Evolutionary conservation across 139 green algal species (phyloP), one percentile per base, ranked within the genome.

Genomic region (Mesotaenium endlicherianum): DNA sequence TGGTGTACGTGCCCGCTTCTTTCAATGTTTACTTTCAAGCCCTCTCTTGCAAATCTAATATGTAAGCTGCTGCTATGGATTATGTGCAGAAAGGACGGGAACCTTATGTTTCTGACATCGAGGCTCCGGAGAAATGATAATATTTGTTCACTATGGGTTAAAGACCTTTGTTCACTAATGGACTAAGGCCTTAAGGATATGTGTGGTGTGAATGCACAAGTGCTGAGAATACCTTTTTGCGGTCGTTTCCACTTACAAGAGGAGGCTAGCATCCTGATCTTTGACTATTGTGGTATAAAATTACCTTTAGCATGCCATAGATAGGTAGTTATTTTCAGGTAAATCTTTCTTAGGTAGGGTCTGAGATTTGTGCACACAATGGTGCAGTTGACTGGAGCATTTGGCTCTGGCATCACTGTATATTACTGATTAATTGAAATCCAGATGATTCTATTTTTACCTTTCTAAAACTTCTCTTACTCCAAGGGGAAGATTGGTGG

Each of bases 21-120:
- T 64, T 64, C 26, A 64, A 20, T 64, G 26, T 64, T 64, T 64
- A 34, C 26, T 64, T 34, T 64, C 26, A 26, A 64, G 53, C 26
- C 26, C 26, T 64, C 20, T 64, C 53, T n/a, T n/a, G n/a, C n/a
- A n/a, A n/a, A n/a, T n/a, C n/a, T n/a, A 64, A 64, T 64, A 20
- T 64, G 20, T 34, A 64, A 20, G 53, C 20, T 64, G 53, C 26
- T 20, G 20, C 26, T 64, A 34, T 64, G 26, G 20, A 20, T 34
- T 34, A 47, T 11, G 6, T 72, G 60, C 60, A 72, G 57, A 77
- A 77, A 11, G 77, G 34, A 30, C 11, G 67, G 16, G 55, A 77
- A 2, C 77, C 77, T 0, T 77, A 58, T 38, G 77, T 47, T 0
- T 83, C 77, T 1, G 77, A 83, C 39, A 30, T 83, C 30, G 64